A percentile compares a stretch with the other conserved stretches of the same genome.
phyloP scores from a whole-genome alignment of 176 grass and related monocot genomes.

The Alopecurus myosuroides region DNA sequence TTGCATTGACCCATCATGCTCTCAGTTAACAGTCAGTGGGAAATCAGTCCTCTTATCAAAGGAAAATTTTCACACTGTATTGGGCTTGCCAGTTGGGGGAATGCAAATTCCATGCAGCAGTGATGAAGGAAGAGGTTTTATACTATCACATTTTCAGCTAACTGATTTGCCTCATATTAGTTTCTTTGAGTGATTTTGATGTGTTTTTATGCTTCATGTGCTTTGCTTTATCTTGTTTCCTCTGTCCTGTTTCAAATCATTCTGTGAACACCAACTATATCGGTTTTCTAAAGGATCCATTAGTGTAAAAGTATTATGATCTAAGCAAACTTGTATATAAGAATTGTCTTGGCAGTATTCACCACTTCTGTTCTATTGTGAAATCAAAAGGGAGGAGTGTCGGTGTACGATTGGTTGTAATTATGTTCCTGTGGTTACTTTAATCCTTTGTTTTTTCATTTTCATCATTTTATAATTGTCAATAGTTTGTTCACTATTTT shows the following conservation, averaged over 20 bases:
- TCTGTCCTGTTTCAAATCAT: neutral
- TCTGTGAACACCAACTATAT: neutral
- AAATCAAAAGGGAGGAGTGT: no score
- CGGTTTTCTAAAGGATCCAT: no score
- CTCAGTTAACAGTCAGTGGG: neutral
- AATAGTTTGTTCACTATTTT: no score
- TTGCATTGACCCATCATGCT: no score
- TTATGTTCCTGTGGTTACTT: no score
- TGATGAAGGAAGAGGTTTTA: neutral
- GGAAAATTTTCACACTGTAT: neutral
- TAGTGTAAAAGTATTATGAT: neutral
- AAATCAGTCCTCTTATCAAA: neutral
- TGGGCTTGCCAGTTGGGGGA: neutral
- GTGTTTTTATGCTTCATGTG: neutral
- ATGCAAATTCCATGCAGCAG: neutral
- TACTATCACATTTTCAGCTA: neutral
- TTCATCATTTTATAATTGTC: no score
- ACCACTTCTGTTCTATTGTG: neutral
- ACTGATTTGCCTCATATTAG: neutral
- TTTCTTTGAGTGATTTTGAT: neutral
- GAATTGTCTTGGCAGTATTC: neutral
- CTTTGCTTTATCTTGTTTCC: neutral
- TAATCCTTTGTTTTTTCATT: no score
- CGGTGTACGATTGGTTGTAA: no score
- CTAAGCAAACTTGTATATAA: neutral